A percentile compares a stretch with the other conserved stretches of the same genome.
Evolutionary conservation across 2,329 filamentous ascomycete species (phyloP).

Genomic region (Alternaria metachromatica): DNA sequence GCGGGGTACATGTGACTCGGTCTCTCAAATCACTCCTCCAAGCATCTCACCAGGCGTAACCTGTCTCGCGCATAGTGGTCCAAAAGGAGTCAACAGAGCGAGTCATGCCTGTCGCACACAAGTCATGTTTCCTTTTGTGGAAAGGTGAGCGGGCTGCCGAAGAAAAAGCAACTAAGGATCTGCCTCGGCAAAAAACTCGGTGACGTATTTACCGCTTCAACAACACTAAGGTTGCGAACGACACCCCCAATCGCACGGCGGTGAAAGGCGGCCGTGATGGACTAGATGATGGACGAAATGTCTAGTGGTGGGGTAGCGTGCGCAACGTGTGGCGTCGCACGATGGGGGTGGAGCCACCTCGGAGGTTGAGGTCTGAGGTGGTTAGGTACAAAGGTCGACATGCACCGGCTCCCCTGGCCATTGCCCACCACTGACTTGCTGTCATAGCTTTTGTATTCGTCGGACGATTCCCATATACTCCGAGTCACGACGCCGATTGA

Average conservation of each 20-base stretch:
- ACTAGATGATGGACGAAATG: not conserved
- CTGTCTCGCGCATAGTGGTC: not conserved
- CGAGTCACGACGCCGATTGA: not conserved
- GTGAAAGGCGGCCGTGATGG: not conserved
- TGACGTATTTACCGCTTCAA: slow-evolving; percentile 2
- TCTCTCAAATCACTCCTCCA: not conserved
- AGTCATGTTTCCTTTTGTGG: not conserved
- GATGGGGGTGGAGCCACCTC: slow-evolving; percentile 1
- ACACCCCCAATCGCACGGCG: not conserved
- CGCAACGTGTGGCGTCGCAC: slow-evolving; percentile 1
- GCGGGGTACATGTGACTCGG: not conserved
- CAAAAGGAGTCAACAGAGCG: not conserved
- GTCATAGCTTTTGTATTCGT: not conserved
- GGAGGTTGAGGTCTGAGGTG: not conserved
- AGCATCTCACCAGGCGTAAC: not conserved
- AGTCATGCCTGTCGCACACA: not conserved
- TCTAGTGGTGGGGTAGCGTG: not conserved
- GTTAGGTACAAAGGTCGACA: not conserved
- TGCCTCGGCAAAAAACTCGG: slow-evolving; percentile 7
- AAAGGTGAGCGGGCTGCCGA: not conserved
- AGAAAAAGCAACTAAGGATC: not conserved
- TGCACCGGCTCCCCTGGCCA: slow-evolving; percentile 6
- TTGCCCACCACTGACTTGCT: not conserved
- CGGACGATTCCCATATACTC: not conserved
- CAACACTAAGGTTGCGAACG: not conserved